Conservation (phyloP, 176 grass and related monocot genomes). For the Aegilops umbellulata region DNA sequence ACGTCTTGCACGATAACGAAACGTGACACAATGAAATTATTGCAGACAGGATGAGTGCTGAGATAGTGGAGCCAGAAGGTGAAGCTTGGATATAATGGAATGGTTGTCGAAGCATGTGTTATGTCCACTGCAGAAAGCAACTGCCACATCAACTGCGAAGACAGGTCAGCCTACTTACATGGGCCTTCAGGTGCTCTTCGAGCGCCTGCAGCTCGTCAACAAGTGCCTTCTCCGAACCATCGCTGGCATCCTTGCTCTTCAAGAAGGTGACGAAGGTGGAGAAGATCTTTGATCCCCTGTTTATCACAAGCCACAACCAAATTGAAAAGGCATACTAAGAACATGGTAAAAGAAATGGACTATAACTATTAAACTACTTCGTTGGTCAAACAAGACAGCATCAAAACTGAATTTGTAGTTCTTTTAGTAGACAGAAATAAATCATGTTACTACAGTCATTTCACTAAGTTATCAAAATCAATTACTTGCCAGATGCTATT, state of each 20-base stretch:
- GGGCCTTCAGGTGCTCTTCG: slow-evolving; percentile 64
- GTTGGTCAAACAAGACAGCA: not conserved
- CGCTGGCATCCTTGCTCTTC: slow-evolving; percentile 83
- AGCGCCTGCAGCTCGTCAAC: slow-evolving; percentile 61
- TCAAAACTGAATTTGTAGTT: not conserved
- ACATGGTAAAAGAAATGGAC: not conserved
- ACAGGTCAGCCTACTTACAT: slow-evolving; percentile 46
- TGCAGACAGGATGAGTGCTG: slow-evolving; percentile 9
- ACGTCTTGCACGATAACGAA: not conserved
- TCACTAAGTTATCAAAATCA: not conserved
- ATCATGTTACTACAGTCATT: not conserved
- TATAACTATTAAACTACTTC: not conserved
- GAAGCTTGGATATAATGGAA: not conserved
- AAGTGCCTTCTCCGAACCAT: slow-evolving; percentile 68
- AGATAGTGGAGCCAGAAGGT: not conserved
- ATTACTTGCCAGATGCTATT: not conserved
- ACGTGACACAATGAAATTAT: slow-evolving; percentile 11
- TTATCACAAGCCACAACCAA: slow-evolving; percentile 15
- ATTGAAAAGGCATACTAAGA: not conserved
- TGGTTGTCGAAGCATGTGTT: not conserved
- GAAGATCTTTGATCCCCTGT: slow-evolving; percentile 91
- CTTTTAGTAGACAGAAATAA: not conserved
- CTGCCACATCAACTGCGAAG: not conserved
- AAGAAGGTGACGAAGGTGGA: slow-evolving; percentile 63
- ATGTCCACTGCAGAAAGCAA: not conserved